Conservation (phyloP, 257 asterid genomes). For the Petrea volubilis region DNA sequence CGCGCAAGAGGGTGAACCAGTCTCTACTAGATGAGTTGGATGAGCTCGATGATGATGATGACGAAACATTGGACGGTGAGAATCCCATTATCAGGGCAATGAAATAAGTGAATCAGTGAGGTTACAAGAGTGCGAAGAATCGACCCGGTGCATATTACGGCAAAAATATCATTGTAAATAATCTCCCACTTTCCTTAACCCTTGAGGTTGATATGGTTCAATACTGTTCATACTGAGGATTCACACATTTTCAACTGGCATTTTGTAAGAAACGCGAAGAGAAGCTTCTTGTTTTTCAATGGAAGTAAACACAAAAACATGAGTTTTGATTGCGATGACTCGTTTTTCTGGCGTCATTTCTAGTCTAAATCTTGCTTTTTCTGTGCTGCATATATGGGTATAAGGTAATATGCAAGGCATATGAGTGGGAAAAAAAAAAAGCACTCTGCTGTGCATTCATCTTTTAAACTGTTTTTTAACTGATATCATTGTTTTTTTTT, state of each 20-base stretch:
- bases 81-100: slow-evolving; percentile 45
- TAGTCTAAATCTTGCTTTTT: not conserved
- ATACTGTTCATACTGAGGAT: not conserved
- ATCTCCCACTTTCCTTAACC: not conserved
- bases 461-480: too few species aligned
- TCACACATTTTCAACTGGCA: not conserved
- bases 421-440: too few species aligned
- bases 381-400: too few species aligned
- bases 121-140: not conserved
- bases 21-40: slow-evolving; percentile 71
- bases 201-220: not conserved
- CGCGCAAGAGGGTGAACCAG: slow-evolving; percentile 88
- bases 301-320: not conserved
- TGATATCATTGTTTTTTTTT: too few species aligned
- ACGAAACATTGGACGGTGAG: slow-evolving; percentile 37
- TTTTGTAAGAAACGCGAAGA: not conserved
- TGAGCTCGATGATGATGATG: slow-evolving; percentile 65
- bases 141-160: not conserved
- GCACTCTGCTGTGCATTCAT: too few species aligned
- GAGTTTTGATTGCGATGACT: not conserved
- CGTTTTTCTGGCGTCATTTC: too few species aligned
- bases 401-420: too few species aligned
- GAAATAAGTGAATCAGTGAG: slow-evolving; percentile 39
- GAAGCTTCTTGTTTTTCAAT: not conserved
- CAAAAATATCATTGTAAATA: slow-evolving; percentile 26